Evolutionary conservation across 768 basidiomycete species (phyloP).

Genomic region (Brasilioporus rufonigricans): DNA sequence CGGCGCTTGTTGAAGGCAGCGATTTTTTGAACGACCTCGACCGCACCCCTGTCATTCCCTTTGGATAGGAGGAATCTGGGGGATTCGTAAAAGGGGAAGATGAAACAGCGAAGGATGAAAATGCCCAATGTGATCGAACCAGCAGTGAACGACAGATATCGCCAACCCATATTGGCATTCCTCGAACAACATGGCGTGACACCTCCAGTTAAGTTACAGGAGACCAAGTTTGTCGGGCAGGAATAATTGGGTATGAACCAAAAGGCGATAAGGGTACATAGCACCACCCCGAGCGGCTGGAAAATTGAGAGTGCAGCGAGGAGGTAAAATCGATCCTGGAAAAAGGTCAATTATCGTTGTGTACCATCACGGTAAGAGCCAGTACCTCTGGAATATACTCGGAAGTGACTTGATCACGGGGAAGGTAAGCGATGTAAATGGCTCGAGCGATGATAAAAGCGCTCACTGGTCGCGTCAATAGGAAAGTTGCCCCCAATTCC

Average conservation of each 20-base stretch:
- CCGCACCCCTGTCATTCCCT: conserved; percentile 12
- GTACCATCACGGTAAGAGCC: too few species aligned
- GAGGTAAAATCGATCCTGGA: conserved; percentile 14
- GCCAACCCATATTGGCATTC: conserved; percentile 19
- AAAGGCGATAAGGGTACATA: conserved; percentile 3
- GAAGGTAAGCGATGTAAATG: not conserved
- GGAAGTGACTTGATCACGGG: conserved; percentile 1
- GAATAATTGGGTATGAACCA: conserved; percentile 14
- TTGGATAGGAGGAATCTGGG: conserved; percentile 14
- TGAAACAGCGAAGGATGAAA: conserved; percentile 15
- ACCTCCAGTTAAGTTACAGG: conserved; percentile 13
- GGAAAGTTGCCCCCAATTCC: conserved; percentile 16
- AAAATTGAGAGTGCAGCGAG: conserved; percentile 12
- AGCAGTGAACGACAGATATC: conserved; percentile 12
- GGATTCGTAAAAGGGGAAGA: conserved; percentile 17
- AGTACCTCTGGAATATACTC: conserved; percentile 17
- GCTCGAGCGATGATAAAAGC: too few species aligned
- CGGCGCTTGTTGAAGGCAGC: conserved; percentile 10
- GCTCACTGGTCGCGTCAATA: conserved; percentile 16
- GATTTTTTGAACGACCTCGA: conserved; percentile 15
- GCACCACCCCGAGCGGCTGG: not conserved
- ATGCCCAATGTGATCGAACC: conserved; percentile 10
- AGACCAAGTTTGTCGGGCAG: conserved; percentile 7
- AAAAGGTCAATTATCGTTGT: not conserved
- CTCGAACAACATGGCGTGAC: conserved; percentile 15